Conservation (phyloP, 164 flowering plant species). For the Berberis vulgaris region DNA sequence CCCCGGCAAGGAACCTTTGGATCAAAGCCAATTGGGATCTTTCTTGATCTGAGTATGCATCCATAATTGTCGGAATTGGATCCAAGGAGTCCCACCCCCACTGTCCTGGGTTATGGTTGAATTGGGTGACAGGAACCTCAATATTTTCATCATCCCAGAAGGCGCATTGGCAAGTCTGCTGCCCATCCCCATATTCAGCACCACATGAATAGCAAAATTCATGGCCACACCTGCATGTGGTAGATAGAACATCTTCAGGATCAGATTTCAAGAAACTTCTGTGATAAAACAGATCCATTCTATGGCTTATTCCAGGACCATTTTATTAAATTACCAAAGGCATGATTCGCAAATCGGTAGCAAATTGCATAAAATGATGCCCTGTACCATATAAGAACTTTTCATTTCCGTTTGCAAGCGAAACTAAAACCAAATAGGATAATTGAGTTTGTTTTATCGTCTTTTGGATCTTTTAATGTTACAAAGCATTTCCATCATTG, state of each 20-base stretch:
- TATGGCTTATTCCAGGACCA: no score
- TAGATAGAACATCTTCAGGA: not conserved
- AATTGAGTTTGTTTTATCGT: not conserved
- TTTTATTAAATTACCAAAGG: no score
- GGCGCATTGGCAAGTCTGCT: constrained; percentile 70
- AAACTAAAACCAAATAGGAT: not conserved
- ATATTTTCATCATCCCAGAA: constrained; percentile 64
- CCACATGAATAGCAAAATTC: constrained; percentile 91
- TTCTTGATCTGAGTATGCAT: constrained; percentile 85
- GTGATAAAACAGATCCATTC: not conserved
- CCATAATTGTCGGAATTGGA: constrained; percentile 49
- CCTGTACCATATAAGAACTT: no score
- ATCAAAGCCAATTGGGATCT: constrained; percentile 78
- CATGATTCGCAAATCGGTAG: no score
- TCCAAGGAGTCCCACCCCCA: constrained; percentile 89
- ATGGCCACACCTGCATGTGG: constrained; percentile 66
- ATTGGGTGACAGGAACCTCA: constrained; percentile 25
- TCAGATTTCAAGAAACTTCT: not conserved
- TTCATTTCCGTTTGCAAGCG: not conserved
- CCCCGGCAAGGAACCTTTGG: constrained; percentile 84
- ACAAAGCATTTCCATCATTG: no score
- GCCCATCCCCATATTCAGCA: constrained; percentile 56
- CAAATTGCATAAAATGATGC: no score
- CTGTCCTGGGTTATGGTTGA: constrained; percentile 46
- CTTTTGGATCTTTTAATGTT: no score